Conservation (phyloP, 805 yeast species). For the Kodamaea leandrae region DNA sequence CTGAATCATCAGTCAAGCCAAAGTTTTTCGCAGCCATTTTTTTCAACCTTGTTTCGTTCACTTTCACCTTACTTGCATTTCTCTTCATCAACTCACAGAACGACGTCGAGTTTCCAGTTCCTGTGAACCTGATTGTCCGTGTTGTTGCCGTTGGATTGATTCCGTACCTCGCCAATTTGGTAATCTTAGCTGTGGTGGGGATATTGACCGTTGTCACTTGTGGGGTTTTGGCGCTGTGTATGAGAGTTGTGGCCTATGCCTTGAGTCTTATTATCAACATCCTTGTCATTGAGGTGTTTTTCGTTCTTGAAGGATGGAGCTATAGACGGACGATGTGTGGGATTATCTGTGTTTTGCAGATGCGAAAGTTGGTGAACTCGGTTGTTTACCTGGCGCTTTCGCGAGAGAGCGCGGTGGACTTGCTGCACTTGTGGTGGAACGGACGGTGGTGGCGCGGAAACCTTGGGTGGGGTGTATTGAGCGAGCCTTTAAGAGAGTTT, state of each 20-base stretch:
- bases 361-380: conserved; percentile 37
- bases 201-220: conserved; percentile 32
- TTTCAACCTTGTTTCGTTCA: not conserved
- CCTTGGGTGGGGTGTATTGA: conserved; percentile 34
- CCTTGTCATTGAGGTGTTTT: conserved; percentile 33
- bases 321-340: conserved; percentile 39
- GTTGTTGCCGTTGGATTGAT: conserved; percentile 49
- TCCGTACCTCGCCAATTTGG: conserved; percentile 46
- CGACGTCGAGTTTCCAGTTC: conserved; percentile 52
- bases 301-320: conserved; percentile 44
- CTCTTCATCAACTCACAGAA: conserved; percentile 83
- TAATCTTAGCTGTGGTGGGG: conserved; percentile 31
- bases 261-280: conserved; percentile 33
- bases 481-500: conserved; percentile 48
- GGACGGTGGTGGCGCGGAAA: conserved; percentile 46
- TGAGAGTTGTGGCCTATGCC: conserved; percentile 43
- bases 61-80: conserved; percentile 52
- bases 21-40: conserved; percentile 1
- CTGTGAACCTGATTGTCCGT: conserved; percentile 56
- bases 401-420: conserved; percentile 41
- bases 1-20: not conserved
- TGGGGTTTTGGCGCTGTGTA: conserved; percentile 32
- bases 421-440: conserved; percentile 54
- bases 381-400: conserved; percentile 33
- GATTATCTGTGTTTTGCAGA: conserved; percentile 33